Conservation (phyloP, 345 rosid species). For the Kernera saxatilis region DNA sequence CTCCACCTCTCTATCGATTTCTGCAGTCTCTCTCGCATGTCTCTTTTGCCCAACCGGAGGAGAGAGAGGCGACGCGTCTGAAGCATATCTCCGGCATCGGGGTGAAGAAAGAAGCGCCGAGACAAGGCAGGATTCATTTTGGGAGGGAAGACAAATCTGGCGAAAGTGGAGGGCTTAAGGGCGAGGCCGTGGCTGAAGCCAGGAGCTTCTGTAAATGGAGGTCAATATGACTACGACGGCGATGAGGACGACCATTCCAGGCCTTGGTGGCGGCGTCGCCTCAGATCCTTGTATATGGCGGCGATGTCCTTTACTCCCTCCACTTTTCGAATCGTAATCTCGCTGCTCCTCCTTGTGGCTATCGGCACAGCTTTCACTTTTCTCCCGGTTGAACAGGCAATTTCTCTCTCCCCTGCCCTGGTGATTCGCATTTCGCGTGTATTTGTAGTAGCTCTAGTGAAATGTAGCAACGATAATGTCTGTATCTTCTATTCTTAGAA, state of each 20-base stretch:
- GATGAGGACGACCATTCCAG: conserved; percentile 24
- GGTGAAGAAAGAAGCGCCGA: not conserved
- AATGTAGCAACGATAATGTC: not conserved
- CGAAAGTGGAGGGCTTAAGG: conserved; percentile 35
- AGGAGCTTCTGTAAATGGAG: conserved; percentile 23
- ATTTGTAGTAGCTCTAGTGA: not conserved
- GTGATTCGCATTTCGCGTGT: not conserved
- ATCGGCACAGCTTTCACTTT: conserved; percentile 32
- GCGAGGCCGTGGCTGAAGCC: conserved; percentile 35
- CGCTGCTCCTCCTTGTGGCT: conserved; percentile 35
- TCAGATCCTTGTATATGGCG: conserved; percentile 32
- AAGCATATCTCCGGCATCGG: conserved; percentile 1
- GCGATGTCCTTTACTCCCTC: conserved; percentile 23
- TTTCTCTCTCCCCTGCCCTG: not conserved
- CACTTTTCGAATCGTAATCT: conserved; percentile 33
- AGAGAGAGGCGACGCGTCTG: not conserved
- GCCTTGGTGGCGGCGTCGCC: conserved; percentile 37
- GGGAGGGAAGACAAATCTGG: conserved; percentile 26
- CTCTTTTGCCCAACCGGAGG: not conserved
- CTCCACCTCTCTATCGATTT: not conserved
- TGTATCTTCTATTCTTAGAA: not conserved
- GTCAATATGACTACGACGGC: conserved; percentile 12
- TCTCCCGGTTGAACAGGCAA: conserved; percentile 41
- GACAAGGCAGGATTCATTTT: not conserved
- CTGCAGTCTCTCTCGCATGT: not conserved